Base-by-base conservation (phyloP, 106 monocot species). In the Dendrobium catenatum region DNA sequence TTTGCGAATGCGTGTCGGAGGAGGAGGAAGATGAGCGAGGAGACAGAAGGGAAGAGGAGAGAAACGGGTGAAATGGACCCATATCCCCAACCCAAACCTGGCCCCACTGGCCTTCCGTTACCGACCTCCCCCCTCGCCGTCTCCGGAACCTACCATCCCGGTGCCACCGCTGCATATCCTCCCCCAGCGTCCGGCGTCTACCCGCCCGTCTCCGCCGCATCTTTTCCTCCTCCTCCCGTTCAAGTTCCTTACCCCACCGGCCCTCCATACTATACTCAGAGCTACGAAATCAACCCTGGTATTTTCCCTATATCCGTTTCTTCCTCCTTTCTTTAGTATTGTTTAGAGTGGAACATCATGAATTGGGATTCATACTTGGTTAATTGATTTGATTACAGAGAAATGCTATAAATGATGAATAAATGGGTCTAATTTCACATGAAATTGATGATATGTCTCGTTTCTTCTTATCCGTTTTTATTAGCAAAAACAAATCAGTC, bases 211-310 rank as follows among this genome's bases (percentile, higher is more conserved):
- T 18, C 44, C 76, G 44, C 48, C 47, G 44, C 48, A 76, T 48
- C 76, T 44, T 3, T 43, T 48, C 24, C 47, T 47, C 47, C 47
- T 47, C 76, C 76, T n/a, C 6, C 74, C 10, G 48, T 76, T 48
- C 76, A 46, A 26, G 22, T 19, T 48, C 42, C 42, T 17, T 73
- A 73, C 42, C 42, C 73, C 70, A 24, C 33, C 15, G 70, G 31
- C 10, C 31, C 33, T 70, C 73, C 73, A 7, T 73, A 0, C 42
- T 73, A 73, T 42, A 9, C 17, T 13, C 70, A 70, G 13, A 31
- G 70, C 18, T 73, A 73, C 42, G 17, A 43, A 18, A 73, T 3
- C 73, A 6, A 73, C 73, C 73, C 70, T 42, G 73, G 73, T 73
- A 47, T 76, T 73, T 10, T 73, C 0, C 40, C 17, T 42, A 2